Conservation (phyloP, 805 yeast genomes). For the Suhomyces prunicola region DNA sequence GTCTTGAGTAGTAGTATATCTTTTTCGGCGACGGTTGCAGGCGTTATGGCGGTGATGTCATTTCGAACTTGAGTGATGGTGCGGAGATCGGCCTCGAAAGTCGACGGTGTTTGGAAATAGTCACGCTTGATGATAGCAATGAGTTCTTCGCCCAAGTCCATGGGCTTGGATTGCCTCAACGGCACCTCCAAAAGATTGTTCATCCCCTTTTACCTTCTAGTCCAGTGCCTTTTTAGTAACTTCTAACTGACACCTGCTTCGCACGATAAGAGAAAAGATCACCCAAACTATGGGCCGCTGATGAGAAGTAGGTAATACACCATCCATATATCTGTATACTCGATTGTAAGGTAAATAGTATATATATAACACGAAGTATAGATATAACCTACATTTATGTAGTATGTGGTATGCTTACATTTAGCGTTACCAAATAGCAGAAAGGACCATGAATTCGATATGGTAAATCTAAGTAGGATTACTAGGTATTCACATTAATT, state of each 20-base stretch:
- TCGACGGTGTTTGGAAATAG: constrained; percentile 36
- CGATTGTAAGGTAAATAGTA: constrained; percentile 16
- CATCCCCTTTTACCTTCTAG: background rate
- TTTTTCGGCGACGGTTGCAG: constrained; percentile 26
- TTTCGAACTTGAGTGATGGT: constrained; percentile 45
- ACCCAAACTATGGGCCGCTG: background rate
- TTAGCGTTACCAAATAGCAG: no score
- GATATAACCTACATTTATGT: no score
- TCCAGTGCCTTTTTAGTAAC: background rate
- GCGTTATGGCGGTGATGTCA: constrained; percentile 32
- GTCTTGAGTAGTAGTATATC: constrained; percentile 35
- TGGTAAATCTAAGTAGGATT: no score
- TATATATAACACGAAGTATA: no score
- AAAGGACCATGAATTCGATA: no score
- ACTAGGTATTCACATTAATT: background rate
- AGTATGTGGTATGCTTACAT: no score
- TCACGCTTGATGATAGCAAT: constrained; percentile 47
- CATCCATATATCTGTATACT: constrained; percentile 6
- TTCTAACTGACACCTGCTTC: background rate
- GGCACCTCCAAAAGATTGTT: constrained; percentile 49
- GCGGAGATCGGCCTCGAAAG: constrained; percentile 35
- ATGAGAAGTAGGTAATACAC: no score
- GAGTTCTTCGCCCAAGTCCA: constrained; percentile 39
- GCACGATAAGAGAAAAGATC: background rate
- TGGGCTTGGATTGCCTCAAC: constrained; percentile 42